Evolutionary conservation across 2,329 filamentous ascomycete species (phyloP), one percentile per base, ranked within the genome.

Genomic region (Colletotrichum aenigma): DNA sequence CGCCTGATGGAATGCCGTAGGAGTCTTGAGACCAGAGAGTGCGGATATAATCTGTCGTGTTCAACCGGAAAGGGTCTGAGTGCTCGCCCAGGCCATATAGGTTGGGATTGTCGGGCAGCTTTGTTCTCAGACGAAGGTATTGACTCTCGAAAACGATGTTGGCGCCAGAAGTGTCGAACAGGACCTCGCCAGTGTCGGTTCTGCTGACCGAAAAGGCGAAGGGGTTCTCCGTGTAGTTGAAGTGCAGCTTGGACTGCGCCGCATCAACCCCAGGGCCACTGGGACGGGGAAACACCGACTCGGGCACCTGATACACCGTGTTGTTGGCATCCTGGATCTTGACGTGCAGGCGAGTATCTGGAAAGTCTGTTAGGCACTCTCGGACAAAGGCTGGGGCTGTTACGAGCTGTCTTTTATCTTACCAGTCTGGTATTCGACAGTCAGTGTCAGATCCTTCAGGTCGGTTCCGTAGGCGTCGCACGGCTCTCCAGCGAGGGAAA

Each of bases 81-180:
- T 95, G 93, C 84, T 96, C 94, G 43, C 95, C 95, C 3, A 96
- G 88, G 1, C 95, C 95, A 81, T 97, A 97, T 7, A 97, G 85
- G 79, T 94, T 91, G 0, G 94, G 93, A 69, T 92, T 87, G 1
- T 90, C 83, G 0, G 95, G 94, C 13, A 97, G 87, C 76, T 88
- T 90, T 3, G 94, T 96, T 58, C 93, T 90, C 74, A 96, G 87
- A 24, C 93, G 91, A 28, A 97, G 84, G 80, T 95, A 97, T 83
- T 97, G 94, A 13, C 91, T 91, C 84, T 97, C 93, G 79, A 96
- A 97, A 58, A 97, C 87, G 13, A 97, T 85, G 10, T 88, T 87
- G 6, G 90, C 89, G 1, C 89, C 92, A 1, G 91, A 91, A 0
- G 94, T 94, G 79, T 96, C 93, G 58, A 96, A 96, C 4, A 96